Percentiles rank a stretch among this genome's conserved stretches.
phyloP scores from a whole-genome alignment of 2,329 filamentous ascomycete species.

The Ophiostoma ips region DNA sequence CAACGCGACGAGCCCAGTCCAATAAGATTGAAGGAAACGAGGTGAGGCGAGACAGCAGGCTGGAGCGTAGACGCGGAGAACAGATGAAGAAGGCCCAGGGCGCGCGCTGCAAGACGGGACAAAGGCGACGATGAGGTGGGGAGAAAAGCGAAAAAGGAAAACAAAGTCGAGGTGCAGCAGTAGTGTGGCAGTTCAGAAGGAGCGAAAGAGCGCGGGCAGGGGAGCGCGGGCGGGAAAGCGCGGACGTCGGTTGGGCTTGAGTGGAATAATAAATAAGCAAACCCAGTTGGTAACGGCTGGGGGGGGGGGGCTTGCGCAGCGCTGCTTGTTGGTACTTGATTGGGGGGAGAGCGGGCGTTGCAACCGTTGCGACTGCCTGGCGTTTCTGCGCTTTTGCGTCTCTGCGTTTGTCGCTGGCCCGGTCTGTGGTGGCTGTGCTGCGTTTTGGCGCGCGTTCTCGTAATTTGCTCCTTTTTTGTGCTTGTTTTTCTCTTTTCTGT shows the following conservation, averaged over 20 bases:
- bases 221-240: neutral
- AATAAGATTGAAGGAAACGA: too few species aligned
- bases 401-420: too few species aligned
- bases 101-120: neutral
- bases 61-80: too few species aligned
- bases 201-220: neutral
- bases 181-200: neutral
- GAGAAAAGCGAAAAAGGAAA: neutral
- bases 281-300: neutral
- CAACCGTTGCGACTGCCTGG: neutral
- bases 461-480: neutral
- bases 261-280: neutral
- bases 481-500: neutral
- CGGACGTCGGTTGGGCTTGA: neutral
- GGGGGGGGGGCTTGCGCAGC: neutral
- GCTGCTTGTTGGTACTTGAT: neutral
- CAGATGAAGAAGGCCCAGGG: too few species aligned
- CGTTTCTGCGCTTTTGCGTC: too few species aligned
- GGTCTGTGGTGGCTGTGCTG: neutral
- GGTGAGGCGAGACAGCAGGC: too few species aligned
- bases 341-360: neutral
- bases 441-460: neutral
- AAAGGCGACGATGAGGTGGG: neutral
- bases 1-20: too few species aligned
- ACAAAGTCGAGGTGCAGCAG: neutral